These are phyloP conservation scores for Rubus idaeus DNA, from an alignment of 306 rosid genomes.

Conservation along the genomic window DNA sequence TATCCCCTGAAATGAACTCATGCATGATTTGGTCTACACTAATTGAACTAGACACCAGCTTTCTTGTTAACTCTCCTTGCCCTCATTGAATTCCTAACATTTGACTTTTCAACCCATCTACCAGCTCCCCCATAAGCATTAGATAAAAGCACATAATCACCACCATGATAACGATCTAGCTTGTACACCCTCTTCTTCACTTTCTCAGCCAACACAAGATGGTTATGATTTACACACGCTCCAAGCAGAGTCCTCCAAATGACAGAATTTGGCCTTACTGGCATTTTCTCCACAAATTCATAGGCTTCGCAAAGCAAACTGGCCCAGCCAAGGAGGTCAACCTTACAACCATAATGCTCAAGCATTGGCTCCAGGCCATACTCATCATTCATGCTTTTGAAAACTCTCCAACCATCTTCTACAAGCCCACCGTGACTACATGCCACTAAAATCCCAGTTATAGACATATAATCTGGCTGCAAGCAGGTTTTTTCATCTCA, in stretches of 20 bases:
- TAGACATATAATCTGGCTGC: constrained; percentile 27
- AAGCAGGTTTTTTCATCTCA: constrained; percentile 15
- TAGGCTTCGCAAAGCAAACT: constrained; percentile 24
- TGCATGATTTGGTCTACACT: constrained; percentile 6
- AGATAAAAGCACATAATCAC: constrained; percentile 14
- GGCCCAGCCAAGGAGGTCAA: constrained; percentile 29
- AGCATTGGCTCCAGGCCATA: constrained; percentile 25
- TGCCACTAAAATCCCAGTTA: constrained; percentile 24
- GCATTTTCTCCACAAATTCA: constrained; percentile 24
- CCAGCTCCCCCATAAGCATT: constrained; percentile 7
- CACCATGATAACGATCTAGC: constrained; percentile 4
- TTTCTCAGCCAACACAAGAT: constrained; percentile 27
- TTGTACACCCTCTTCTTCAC: constrained; percentile 2
- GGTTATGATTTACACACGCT: constrained; percentile 26
- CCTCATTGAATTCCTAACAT: constrained; percentile 3
- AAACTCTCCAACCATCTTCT: constrained; percentile 22
- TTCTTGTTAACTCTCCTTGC: not conserved
- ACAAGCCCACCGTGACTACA: constrained; percentile 27
- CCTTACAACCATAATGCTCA: constrained; percentile 33
- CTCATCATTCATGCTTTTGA: constrained; percentile 24
- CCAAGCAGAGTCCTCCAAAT: constrained; percentile 34
- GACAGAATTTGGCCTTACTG: constrained; percentile 19
- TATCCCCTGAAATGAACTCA: constrained; percentile 9
- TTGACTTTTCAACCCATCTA: constrained; percentile 1
- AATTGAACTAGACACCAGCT: not conserved